Conservation (phyloP, 306 rosid genomes). For the Comarum palustre region DNA sequence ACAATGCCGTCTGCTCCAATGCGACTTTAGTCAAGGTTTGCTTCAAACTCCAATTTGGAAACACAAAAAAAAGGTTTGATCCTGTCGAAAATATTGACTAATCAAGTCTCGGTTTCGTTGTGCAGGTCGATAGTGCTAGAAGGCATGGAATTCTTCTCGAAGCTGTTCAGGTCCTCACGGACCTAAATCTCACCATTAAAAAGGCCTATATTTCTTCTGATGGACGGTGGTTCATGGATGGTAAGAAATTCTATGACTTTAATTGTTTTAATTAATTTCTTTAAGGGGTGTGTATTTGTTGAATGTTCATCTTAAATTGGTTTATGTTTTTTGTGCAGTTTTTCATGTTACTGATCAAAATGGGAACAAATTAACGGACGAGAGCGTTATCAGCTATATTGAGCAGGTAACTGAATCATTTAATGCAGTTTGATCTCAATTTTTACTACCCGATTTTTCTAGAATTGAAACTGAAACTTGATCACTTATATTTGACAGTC, state of each 20-base stretch:
- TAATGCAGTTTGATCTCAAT: not conserved
- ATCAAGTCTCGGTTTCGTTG: not conserved
- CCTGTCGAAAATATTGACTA: constrained; percentile 4
- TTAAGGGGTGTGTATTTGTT: not conserved
- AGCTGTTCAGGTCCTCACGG: constrained; percentile 85
- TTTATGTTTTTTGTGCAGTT: constrained; percentile 43
- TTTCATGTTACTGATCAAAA: constrained; percentile 81
- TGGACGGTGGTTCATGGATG: constrained; percentile 98
- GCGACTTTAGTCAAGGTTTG: constrained; percentile 88
- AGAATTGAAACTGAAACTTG: constrained; percentile 9
- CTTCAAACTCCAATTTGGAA: constrained; percentile 13
- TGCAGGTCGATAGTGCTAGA: constrained; percentile 91
- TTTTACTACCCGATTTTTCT: not conserved
- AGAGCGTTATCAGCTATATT: constrained; percentile 62
- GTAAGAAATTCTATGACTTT: constrained; percentile 31
- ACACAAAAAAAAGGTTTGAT: constrained; percentile 2
- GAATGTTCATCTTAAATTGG: constrained; percentile 9
- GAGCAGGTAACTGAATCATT: constrained; percentile 59
- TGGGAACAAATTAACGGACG: constrained; percentile 76
- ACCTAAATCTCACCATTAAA: constrained; percentile 69
- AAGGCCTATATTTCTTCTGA: constrained; percentile 93
- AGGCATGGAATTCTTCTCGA: constrained; percentile 78
- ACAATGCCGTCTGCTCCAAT: constrained; percentile 71
- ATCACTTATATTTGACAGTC: constrained; percentile 42
- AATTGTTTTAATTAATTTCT: not conserved